phyloP scores from a whole-genome alignment of 2,329 filamentous ascomycete species.

The Fusarium fracticaudum region DNA sequence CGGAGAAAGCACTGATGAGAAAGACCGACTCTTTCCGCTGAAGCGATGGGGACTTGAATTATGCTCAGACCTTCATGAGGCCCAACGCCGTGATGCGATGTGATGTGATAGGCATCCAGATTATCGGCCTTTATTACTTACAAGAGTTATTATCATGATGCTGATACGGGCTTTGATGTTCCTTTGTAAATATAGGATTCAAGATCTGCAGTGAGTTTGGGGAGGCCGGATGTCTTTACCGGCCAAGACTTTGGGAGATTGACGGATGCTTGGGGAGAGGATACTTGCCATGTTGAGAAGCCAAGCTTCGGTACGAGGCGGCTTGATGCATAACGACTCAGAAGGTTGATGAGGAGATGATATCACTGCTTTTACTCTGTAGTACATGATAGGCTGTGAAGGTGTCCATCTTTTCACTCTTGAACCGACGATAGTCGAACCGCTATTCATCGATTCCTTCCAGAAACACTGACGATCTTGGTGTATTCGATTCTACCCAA shows the following conservation, averaged over 20 bases:
- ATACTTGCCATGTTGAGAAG: constrained; percentile 33
- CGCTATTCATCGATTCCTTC: background rate
- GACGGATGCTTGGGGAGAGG: constrained; percentile 21
- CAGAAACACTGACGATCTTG: constrained; percentile 3
- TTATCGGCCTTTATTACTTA: background rate
- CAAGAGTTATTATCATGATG: background rate
- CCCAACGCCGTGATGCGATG: constrained; percentile 1
- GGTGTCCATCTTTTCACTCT: background rate
- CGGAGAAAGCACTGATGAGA: constrained; percentile 34
- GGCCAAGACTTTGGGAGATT: constrained; percentile 16
- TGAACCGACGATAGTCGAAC: background rate
- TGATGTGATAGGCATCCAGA: background rate
- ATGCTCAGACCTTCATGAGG: constrained; percentile 11
- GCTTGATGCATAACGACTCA: constrained; percentile 14
- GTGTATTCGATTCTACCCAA: background rate
- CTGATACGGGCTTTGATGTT: background rate
- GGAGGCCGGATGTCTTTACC: constrained; percentile 6
- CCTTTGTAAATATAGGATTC: background rate
- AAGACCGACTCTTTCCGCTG: constrained; percentile 35
- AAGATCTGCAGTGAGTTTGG: background rate
- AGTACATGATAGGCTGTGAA: background rate
- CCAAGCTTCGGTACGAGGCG: background rate
- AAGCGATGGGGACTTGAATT: background rate
- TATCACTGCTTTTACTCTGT: background rate
- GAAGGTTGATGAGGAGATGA: background rate